Base-by-base conservation (phyloP, 768 basidiomycete genomes). In the Serendipita indica region DNA sequence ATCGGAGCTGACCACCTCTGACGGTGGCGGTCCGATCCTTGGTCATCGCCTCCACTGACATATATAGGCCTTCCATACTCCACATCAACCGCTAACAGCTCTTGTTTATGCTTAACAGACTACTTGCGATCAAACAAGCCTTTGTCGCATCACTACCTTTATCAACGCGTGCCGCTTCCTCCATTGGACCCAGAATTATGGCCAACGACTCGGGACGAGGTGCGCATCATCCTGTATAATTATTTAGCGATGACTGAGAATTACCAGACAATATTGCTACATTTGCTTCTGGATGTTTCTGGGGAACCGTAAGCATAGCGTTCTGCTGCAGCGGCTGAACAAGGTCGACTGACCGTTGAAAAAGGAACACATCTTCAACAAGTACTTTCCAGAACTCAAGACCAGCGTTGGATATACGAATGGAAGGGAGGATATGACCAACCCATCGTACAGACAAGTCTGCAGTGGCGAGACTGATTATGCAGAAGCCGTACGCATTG, bases 401-500 rank as follows among this genome's bases (percentile, higher is more conserved):
- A 54, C 49, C 5, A 54, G 14, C 10, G 49, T 54, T 10, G 49
- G 49, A 32, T 54, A 54, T 32, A 27, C 20, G n/a, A 54, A 54
- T 32, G 49, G 49, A 14, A 54, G 30, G n/a, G 49, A 54, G 49
- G 30, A 14, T n/a, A 54, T 54, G 16, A 54, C 14, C 49, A 54
- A 54, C 30, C 89, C 89, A 0, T 73, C 71, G 57, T 97, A 97
- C 68, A 69, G 72, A 33, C 71, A 78, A 30, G 92, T 98, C 25
- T 93, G 93, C 69, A 68, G 74, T 2, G 93, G 92, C 1, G 65
- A 71, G 22, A 97, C 94, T 2, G 79, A 82, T 46, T 91, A 96
- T 68, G 94, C 94, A 0, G 94, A 97, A 69, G 83, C 90, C 3
- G 69, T 91, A 61, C 79, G 77, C 68, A 83, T 98, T 60, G 84